phyloP scores from a whole-genome alignment of 108 stramenopile genomes.

The Cyclotella kingstonii region DNA sequence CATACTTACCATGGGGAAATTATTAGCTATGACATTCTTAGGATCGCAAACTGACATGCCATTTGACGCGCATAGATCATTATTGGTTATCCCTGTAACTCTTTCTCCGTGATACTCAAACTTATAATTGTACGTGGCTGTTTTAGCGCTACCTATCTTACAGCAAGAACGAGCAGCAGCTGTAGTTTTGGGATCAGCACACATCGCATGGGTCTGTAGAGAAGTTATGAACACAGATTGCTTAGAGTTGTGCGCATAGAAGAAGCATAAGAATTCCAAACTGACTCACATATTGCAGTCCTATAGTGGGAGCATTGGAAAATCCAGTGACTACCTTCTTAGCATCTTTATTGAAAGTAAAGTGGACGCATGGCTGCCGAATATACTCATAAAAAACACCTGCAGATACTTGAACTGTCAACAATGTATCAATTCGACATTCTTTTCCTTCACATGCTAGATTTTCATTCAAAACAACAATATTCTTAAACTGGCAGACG shows the following conservation, averaged over 20 bases:
- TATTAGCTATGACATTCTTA: constrained; percentile 8
- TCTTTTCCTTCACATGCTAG: constrained; percentile 51
- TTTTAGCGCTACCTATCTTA: neutral
- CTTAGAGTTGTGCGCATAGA: too few species aligned
- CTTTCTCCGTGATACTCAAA: constrained; percentile 44
- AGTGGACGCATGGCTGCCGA: constrained; percentile 52
- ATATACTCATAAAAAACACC: constrained; percentile 69
- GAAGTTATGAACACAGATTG: neutral
- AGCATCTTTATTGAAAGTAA: constrained; percentile 51
- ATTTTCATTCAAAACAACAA: constrained; percentile 42
- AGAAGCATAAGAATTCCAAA: neutral
- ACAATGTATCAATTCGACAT: constrained; percentile 55
- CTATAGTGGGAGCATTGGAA: neutral
- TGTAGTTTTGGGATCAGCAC: constrained; percentile 29
- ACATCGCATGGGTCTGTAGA: constrained; percentile 36
- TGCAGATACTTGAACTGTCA: constrained; percentile 46
- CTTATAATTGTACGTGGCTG: constrained; percentile 24
- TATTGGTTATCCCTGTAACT: constrained; percentile 12
- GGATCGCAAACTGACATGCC: constrained; percentile 33
- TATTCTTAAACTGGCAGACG: constrained; percentile 39
- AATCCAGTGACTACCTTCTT: constrained; percentile 45
- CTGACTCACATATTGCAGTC: constrained; percentile 17
- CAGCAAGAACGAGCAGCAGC: constrained; percentile 43
- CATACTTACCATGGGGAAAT: constrained; percentile 18
- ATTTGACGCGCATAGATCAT: constrained; percentile 25